These are phyloP conservation scores for Hypoxylon sp. DNA, from an alignment of 2,329 filamentous ascomycete genomes.

Conservation along the genomic window DNA sequence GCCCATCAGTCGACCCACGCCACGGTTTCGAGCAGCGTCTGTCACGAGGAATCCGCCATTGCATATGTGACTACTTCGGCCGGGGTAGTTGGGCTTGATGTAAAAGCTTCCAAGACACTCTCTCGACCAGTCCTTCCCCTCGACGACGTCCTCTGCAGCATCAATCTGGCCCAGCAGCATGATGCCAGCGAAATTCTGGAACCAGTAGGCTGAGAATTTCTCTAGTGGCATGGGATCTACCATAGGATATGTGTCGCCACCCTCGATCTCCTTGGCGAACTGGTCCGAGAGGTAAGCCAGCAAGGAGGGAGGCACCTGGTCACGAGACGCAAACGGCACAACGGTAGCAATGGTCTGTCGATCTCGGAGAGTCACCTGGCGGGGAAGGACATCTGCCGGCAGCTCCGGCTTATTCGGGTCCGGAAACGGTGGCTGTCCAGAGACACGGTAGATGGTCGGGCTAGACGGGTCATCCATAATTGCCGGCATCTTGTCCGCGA, in stretches of 20 bases:
- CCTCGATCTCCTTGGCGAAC: slow-evolving; percentile 89
- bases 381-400: slow-evolving; percentile 73
- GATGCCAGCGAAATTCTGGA: slow-evolving; percentile 87
- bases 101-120: slow-evolving; percentile 90
- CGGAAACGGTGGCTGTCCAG: slow-evolving; percentile 72
- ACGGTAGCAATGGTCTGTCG: slow-evolving; percentile 84
- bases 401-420: slow-evolving; percentile 68
- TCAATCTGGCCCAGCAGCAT: slow-evolving; percentile 84
- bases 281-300: slow-evolving; percentile 82
- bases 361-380: slow-evolving; percentile 83
- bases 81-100: slow-evolving; percentile 93
- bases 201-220: slow-evolving; percentile 85
- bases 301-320: slow-evolving; percentile 78
- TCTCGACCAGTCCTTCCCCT: slow-evolving; percentile 77
- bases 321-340: slow-evolving; percentile 79
- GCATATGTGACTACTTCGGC: slow-evolving; percentile 88
- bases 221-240: slow-evolving; percentile 77
- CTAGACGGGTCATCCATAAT: slow-evolving; percentile 80
- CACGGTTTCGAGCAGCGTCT: slow-evolving; percentile 75
- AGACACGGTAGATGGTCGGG: slow-evolving; percentile 74
- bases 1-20: slow-evolving; percentile 78
- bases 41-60: slow-evolving; percentile 84
- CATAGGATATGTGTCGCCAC: slow-evolving; percentile 93
- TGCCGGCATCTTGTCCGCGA: slow-evolving; percentile 70
- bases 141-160: slow-evolving; percentile 64